Evolutionary conservation across 2,329 filamentous ascomycete species (phyloP).

Genomic region (Erysiphe pulchra): DNA sequence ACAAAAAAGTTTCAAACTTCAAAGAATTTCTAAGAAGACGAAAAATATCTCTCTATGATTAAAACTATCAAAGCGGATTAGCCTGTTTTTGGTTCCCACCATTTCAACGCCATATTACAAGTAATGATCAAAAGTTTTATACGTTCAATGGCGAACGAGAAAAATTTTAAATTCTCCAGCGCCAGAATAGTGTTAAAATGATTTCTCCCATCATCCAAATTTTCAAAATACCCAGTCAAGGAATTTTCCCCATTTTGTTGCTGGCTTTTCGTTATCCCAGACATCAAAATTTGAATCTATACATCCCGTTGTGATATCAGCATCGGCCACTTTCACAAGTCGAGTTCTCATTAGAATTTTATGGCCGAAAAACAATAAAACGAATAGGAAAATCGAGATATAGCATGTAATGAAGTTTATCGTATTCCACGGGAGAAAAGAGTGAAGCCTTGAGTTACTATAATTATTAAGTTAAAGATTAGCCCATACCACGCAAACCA

Average conservation of each 20-base stretch:
- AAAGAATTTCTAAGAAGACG: no score
- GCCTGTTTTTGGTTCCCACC: no score
- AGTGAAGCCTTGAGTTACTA: constrained; percentile 44
- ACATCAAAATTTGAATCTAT: constrained; percentile 15
- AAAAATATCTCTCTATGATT: no score
- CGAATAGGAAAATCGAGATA: constrained; percentile 36
- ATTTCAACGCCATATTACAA: no score
- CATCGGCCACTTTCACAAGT: constrained; percentile 16
- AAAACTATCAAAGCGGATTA: no score
- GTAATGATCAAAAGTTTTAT: no score
- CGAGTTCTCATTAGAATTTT: constrained; percentile 19
- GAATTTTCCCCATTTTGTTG: constrained; percentile 7
- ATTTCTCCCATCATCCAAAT: background rate
- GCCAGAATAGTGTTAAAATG: background rate
- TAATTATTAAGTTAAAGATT: constrained; percentile 36
- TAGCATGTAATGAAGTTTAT: constrained; percentile 38
- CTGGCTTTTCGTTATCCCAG: constrained; percentile 13
- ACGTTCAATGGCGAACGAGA: no score
- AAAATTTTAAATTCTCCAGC: background rate
- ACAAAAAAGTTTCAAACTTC: no score
- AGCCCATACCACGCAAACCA: constrained; percentile 39
- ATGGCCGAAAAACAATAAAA: constrained; percentile 31
- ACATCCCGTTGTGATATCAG: constrained; percentile 19
- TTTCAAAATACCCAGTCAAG: constrained; percentile 5
- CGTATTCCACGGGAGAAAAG: constrained; percentile 36